Percentiles rank a stretch among this genome's conserved stretches.
Conservation (phyloP, 371 early-diverging fungal genomes). For the Mucor racemosus region DNA sequence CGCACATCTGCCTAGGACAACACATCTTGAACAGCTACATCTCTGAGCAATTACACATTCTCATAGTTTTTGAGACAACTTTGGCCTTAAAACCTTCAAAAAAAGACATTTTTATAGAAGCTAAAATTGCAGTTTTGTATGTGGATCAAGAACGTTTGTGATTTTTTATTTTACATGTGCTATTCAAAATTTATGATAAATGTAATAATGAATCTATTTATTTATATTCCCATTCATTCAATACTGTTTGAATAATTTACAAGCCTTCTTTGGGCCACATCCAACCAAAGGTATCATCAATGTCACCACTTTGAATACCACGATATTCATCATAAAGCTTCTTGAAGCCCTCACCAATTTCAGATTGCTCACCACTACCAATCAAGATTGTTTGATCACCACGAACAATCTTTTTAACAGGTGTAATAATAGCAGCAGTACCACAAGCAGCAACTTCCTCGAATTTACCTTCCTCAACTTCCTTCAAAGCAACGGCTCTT, state of each 20-base stretch:
- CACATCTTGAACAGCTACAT: too few species aligned
- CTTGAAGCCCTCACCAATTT: constrained; percentile 62
- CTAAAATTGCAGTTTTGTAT: too few species aligned
- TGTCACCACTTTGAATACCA: constrained; percentile 70
- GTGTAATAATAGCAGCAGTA: constrained; percentile 80
- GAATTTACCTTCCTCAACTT: constrained; percentile 65
- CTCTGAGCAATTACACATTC: too few species aligned
- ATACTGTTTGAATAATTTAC: constrained; percentile 15
- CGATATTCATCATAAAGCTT: constrained; percentile 65
- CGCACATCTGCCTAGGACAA: too few species aligned
- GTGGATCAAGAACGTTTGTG: too few species aligned
- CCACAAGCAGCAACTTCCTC: constrained; percentile 80
- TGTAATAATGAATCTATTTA: neutral
- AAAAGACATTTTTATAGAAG: too few species aligned
- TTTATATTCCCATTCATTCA: neutral
- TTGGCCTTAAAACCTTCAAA: too few species aligned
- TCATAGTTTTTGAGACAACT: too few species aligned
- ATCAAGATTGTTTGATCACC: constrained; percentile 49
- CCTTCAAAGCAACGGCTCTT: constrained; percentile 60
- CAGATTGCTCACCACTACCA: constrained; percentile 44
- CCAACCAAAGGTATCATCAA: constrained; percentile 70
- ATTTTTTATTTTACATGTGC: too few species aligned
- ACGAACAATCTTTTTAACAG: constrained; percentile 72
- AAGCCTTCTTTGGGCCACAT: constrained; percentile 79
- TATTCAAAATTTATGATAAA: too few species aligned